These are phyloP conservation scores for Forsythia viridissima DNA, from an alignment of 257 asterid species.

Conservation along the genomic window DNA sequence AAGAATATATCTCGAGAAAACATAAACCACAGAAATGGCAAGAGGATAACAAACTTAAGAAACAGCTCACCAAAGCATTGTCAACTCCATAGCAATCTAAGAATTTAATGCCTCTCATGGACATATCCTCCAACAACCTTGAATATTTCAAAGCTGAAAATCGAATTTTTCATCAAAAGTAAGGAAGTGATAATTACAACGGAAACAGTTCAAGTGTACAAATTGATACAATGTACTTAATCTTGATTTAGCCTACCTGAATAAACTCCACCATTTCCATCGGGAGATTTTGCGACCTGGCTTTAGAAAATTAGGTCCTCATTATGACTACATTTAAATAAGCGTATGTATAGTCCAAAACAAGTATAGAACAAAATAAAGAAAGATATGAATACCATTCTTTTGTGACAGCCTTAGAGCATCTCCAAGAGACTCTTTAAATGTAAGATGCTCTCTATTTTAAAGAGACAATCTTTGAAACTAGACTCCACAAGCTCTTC, in stretches of 20 bases:
- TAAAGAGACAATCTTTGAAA: too few species aligned
- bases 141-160: conserved; percentile 78
- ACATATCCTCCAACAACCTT: conserved; percentile 87
- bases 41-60: conserved; percentile 17
- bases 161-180: conserved; percentile 9
- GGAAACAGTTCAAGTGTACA: conserved; percentile 1
- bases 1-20: conserved; percentile 17
- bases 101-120: conserved; percentile 78
- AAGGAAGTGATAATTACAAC: conserved; percentile 12
- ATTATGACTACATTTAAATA: conserved; percentile 13
- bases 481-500: too few species aligned
- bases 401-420: background rate
- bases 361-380: conserved; percentile 10
- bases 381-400: background rate
- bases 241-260: conserved; percentile 53
- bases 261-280: conserved; percentile 98
- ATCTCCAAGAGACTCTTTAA: too few species aligned
- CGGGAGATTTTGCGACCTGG: conserved; percentile 98
- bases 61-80: conserved; percentile 78
- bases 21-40: background rate
- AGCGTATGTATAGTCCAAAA: conserved; percentile 1
- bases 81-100: conserved; percentile 97
- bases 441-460: too few species aligned
- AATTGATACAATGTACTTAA: conserved; percentile 3
- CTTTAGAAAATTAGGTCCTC: conserved; percentile 35